Base-by-base conservation (phyloP, 2,329 filamentous ascomycete species). In the Capronia coronata region DNA sequence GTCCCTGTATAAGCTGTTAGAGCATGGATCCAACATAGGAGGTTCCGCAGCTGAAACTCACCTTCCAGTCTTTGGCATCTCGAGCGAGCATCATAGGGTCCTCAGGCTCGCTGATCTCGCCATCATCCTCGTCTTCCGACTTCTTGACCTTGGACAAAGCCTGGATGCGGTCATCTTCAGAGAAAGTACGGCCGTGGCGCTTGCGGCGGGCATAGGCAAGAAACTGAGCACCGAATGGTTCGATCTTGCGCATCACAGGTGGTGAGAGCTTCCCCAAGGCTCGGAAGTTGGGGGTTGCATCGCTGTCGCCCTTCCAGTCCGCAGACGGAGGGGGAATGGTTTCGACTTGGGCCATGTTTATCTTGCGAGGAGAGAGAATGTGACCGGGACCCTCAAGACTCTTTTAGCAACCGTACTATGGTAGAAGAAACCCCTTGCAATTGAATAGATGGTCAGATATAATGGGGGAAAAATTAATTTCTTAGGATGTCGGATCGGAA, bases 41-140 rank as follows among this genome's bases (percentile, higher is more conserved):
- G 40, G 10, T 16, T 34, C 6, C 13, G 22, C 13, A n/a, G 7
- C 29, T 32, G 29, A 18, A 44, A 61, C 76, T 59, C 69, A 91
- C 88, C 86, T 98, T 98, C 93, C 93, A 98, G 76, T 98, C 93
- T 77, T 98, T 98, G 65, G 93, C 90, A 67, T 97, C 89, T 48
- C 89, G 82, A 68, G 87, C 79, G 25, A 98, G 82, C 80, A 97
- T 85, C 74, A 94, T 79, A 49, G 88, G 84, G 66, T 97, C 91
- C 73, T 98, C 93, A 23, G 84, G 75, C 75, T 98, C 93, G 71
- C 87, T 94, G 69, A 94, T 88, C 55, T 97, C 90, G 64, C 85
- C 87, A 57, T 84, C 83, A 51, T 96, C 88, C 47, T 88, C 86
- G 58, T 93, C 86, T 71, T 97, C 91, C 48, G 94, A 82, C 71